Base-by-base conservation (phyloP, 2,329 filamentous ascomycete species). In the Penicillium sp. region DNA sequence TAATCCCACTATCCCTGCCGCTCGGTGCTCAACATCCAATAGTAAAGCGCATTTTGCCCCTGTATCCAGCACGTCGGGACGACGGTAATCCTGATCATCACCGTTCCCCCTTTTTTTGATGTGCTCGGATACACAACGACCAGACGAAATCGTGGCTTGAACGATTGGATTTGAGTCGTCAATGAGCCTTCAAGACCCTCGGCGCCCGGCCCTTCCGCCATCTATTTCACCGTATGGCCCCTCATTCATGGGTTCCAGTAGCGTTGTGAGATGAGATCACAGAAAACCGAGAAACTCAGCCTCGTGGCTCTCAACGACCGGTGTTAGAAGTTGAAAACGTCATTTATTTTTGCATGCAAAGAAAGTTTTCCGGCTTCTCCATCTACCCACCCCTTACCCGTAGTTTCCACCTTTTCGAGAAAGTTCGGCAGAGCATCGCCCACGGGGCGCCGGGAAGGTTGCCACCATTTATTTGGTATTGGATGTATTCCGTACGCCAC, bases 371-470 rank as follows among this genome's bases (percentile, higher is more conserved):
- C 37, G 31, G 36, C 25, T 41, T 38, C 31, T 45, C 41, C 38
- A 44, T 35, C 22, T 43, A n/a, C n/a, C 27, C 28, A 14, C 30
- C 12, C 26, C 27, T 29, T n/a, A 12, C 29, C 28, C 16, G 25
- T 18, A 12, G 37, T 47, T 41, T 35, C 50, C 47, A 48, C 38
- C 41, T 32, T 28, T 53, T 53, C 50, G 44, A 50, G 50, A 53
- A 53, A 52, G 48, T 52, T 53, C 47, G 18, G 30, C 36, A 29
- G 40, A 42, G 36, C 35, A 7, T 32, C 33, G 30, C 44, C 48
- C 39, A 41, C 39, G 46, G 37, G 35, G 37, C 41, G 37, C 22
- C 18, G 12, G 26, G 5, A 30, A n/a, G 13, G 14, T 13, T 4
- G 11, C 29, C 29, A 23, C 16, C 30, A 14, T 33, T 39, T 31